Evolutionary conservation across 1,284 basidiomycete species (phyloP).

Genomic region (Cutaneotrichosporon arboriforme): DNA sequence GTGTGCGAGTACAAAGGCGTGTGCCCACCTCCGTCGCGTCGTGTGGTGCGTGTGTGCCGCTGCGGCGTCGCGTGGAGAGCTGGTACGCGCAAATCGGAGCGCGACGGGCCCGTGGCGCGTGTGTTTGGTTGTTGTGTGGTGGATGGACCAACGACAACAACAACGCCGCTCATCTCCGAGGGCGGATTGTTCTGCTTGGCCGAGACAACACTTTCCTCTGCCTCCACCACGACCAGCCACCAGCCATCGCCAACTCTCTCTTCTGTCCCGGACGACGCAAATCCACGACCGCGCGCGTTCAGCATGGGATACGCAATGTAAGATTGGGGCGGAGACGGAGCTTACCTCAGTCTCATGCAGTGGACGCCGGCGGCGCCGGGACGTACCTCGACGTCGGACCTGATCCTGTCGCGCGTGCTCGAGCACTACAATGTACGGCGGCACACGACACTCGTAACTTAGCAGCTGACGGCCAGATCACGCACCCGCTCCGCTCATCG

Average conservation of each 20-base stretch:
- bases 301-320: constrained; percentile 36
- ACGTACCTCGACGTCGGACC: constrained; percentile 29
- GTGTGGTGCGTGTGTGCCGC: no score
- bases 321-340: not conserved
- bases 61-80: no score
- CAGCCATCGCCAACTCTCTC: not conserved
- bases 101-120: no score
- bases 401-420: constrained; percentile 34
- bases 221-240: not conserved
- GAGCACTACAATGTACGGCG: constrained; percentile 37
- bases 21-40: no score
- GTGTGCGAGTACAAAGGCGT: no score
- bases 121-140: not conserved
- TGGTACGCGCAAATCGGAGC: no score
- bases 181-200: not conserved
- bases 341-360: constrained; percentile 35
- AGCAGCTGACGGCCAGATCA: constrained; percentile 23
- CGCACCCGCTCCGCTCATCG: constrained; percentile 27
- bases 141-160: constrained; percentile 7
- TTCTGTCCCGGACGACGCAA: not conserved
- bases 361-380: constrained; percentile 32
- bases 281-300: not conserved
- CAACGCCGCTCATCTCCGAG: not conserved
- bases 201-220: not conserved
- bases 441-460: not conserved